Conservation (phyloP, 2,329 filamentous ascomycete species). For the Hypoxylon sp. region DNA sequence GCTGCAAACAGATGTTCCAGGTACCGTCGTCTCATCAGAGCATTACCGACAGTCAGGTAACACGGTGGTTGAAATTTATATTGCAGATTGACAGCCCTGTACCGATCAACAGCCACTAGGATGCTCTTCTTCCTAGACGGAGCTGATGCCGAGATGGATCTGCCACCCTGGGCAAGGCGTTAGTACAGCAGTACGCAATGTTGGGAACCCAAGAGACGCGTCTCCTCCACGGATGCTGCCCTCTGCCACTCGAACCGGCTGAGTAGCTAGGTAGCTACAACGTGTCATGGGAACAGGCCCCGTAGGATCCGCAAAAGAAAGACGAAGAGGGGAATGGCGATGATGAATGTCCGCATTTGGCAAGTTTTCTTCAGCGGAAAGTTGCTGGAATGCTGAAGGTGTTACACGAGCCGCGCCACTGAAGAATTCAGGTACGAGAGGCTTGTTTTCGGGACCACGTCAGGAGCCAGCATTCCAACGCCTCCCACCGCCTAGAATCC, state of each 20-base stretch:
- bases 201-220: slow-evolving; percentile 1
- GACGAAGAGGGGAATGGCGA: slow-evolving; percentile 3
- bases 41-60: slow-evolving; percentile 6
- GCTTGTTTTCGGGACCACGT: slow-evolving; percentile 41
- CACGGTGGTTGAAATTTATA: slow-evolving; percentile 11
- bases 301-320: slow-evolving; percentile 8
- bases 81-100: slow-evolving; percentile 23
- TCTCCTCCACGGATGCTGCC: not conserved
- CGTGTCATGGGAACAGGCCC: not conserved
- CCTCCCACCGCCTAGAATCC: slow-evolving; percentile 19
- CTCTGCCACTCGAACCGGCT: not conserved
- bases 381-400: slow-evolving; percentile 41
- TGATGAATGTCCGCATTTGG: slow-evolving; percentile 34
- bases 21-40: slow-evolving; percentile 10
- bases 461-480: slow-evolving; percentile 42
- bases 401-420: slow-evolving; percentile 29
- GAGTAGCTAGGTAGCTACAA: not conserved
- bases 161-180: slow-evolving; percentile 15
- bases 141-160: slow-evolving; percentile 15
- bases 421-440: slow-evolving; percentile 33
- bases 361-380: slow-evolving; percentile 23
- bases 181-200: slow-evolving; percentile 11
- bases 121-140: slow-evolving; percentile 1
- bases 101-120: slow-evolving; percentile 15
- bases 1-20: slow-evolving; percentile 37